Evolutionary conservation across 2,329 filamentous ascomycete species (phyloP), one percentile per base, ranked within the genome.

Genomic region (Bipolaris sorokiniana): DNA sequence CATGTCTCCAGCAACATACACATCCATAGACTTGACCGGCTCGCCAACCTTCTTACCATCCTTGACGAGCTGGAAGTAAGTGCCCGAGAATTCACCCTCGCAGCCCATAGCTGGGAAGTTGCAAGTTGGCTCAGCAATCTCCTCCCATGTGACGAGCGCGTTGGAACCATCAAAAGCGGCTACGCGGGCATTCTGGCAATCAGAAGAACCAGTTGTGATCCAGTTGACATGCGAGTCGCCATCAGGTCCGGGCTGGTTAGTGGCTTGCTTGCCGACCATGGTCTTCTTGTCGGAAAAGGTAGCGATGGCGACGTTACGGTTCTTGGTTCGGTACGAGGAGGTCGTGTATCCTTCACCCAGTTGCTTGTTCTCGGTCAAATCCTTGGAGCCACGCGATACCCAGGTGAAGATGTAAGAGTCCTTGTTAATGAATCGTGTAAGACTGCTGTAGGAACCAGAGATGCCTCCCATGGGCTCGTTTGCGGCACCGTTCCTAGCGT

Each of bases 391-490:
- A 16, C 85, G 83, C 0, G 85, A 86, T 15, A 86, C 83, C 86
- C 85, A 88, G 18, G 84, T 78, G 70, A 87, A 86, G 74, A 87
- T 84, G 72, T 88, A 88, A 1, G 78, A 76, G 50, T 79, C 78
- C 18, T 78, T 79, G 55, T 76, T 78, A 42, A 80, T 72, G 73
- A 87, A 86, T 5, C 82, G 81, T 11, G 82, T 82, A 18, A 88
- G 80, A 7, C 76, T 77, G 64, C 82, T 85, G 77, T 86, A 88
- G 2, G 84, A 86, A 28, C 86, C 86, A n/a, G 80, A 79, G 83
- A 85, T 88, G 50, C 86, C 86, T 38, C 86, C 86, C 81, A 87
- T 83, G 26, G 84, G 76, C 71, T 88, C 85, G 46, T 84, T 83
- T 38, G 78, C 80, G 5, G 72, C 84, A 37, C 85, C 85, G 66